Base-by-base conservation (phyloP, 306 rosid genomes). In the Mimosa bimucronata region DNA sequence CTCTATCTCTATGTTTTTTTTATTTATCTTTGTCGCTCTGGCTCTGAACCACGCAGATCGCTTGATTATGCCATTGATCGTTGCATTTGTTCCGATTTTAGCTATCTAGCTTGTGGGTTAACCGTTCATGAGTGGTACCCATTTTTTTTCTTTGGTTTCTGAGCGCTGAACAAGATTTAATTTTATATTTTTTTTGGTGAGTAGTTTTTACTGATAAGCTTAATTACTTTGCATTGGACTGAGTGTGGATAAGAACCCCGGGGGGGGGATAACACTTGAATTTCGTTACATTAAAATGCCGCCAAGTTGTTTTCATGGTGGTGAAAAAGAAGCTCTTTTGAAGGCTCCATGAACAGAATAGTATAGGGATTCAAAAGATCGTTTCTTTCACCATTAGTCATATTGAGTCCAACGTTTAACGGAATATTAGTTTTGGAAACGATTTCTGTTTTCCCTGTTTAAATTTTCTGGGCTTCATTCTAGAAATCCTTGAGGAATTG, bases 31-130 rank as follows among this genome's bases (percentile, higher is more conserved):
- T 64, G 74, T 79, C 65, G 29, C 76, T 48, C 14, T 40, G 15
- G 38, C 79, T 79, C 69, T 52, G 46, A 74, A 72, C 66, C 48
- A 37, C 80, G 84, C 84, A 30, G 75, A 76, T 79, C 82, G 53
- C 77, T 37, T 52, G 46, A 55, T 73, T 21, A 53, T 73, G 40
- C 50, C 77, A 78, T 42, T 31, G 45, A 58, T 73, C n/a, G 19
- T 71, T 66, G 57, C 75, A 29, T 57, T 15, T 41, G 4, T 41
- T 62, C 21, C 21, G 13, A 62, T 82, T 71, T 85, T 65, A 19
- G 16, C 53, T 78, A 21, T 69, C 62, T 46, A 41, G n/a, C 25
- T 64, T 18, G 66, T 77, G 55, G 79, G 37, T 52, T 5, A 31
- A 44, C 79, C 44, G 68, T 55, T 30, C n/a, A 19, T 76, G 48